phyloP scores from a whole-genome alignment of 2,329 filamentous ascomycete genomes.

The Colletotrichum sp. region DNA sequence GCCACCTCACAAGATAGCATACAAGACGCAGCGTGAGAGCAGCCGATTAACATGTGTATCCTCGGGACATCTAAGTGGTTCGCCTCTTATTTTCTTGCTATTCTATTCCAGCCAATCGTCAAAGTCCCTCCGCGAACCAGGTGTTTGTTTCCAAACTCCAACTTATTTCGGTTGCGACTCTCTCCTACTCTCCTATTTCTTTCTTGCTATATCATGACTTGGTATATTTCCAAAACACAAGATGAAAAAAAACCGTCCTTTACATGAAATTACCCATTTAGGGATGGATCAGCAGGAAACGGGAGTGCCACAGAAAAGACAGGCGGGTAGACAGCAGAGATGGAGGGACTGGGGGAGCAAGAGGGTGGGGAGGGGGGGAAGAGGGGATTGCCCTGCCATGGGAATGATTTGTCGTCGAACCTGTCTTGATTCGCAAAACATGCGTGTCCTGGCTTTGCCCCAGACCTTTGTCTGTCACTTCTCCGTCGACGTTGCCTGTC shows the following conservation, averaged over 20 bases:
- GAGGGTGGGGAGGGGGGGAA: background rate
- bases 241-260: background rate
- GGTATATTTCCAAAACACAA: background rate
- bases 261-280: background rate
- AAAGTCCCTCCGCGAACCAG: background rate
- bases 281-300: slow-evolving; percentile 1
- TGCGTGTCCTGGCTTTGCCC: slow-evolving; percentile 14
- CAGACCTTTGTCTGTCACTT: background rate
- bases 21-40: too few species aligned
- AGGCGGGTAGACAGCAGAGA: background rate
- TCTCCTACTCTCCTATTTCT: background rate
- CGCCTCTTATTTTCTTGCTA: background rate
- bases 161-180: background rate
- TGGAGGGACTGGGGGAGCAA: background rate
- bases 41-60: background rate
- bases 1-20: background rate
- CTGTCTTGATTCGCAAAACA: slow-evolving; percentile 8
- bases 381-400: background rate
- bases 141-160: background rate
- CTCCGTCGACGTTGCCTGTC: background rate
- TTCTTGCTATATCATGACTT: background rate
- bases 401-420: background rate
- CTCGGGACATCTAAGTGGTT: background rate
- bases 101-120: background rate
- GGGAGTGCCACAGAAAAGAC: background rate